A percentile compares a stretch with the other conserved stretches of the same genome.
phyloP scores from a whole-genome alignment of 768 basidiomycete species.

The Mrakia gelida region DNA sequence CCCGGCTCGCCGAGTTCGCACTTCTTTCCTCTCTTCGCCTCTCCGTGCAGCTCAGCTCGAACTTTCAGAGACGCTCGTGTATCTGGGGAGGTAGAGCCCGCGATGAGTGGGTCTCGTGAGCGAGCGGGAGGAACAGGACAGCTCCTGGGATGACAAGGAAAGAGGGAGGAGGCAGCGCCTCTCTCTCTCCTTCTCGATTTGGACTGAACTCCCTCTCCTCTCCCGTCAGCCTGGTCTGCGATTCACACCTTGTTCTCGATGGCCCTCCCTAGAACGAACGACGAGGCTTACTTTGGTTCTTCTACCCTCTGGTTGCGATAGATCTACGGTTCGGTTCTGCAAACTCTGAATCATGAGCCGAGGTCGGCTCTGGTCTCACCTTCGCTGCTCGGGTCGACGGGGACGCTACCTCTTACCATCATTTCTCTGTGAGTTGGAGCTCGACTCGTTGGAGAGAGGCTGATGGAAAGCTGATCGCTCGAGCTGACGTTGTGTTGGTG shows the following conservation, averaged over 20 bases:
- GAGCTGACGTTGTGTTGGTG: background rate
- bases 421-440: conserved; percentile 14
- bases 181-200: background rate
- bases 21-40: too few species aligned
- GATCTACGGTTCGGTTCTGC: conserved; percentile 63
- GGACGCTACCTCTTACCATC: conserved; percentile 36
- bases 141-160: background rate
- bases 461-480: background rate
- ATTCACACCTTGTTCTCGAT: too few species aligned
- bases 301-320: conserved; percentile 37
- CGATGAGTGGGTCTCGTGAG: too few species aligned
- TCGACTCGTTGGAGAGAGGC: background rate
- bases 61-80: too few species aligned
- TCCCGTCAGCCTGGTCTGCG: too few species aligned
- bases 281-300: background rate
- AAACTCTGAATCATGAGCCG: conserved; percentile 56
- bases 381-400: conserved; percentile 52
- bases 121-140: too few species aligned
- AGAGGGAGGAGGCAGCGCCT: background rate
- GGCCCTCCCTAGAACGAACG: too few species aligned
- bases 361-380: conserved; percentile 60
- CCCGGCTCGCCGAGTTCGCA: too few species aligned
- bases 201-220: background rate
- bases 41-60: too few species aligned
- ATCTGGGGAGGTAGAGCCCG: too few species aligned